Evolutionary conservation across 495 filamentous ascomycete species (phyloP).

Genomic region (Lasiosphaeria ovina): DNA sequence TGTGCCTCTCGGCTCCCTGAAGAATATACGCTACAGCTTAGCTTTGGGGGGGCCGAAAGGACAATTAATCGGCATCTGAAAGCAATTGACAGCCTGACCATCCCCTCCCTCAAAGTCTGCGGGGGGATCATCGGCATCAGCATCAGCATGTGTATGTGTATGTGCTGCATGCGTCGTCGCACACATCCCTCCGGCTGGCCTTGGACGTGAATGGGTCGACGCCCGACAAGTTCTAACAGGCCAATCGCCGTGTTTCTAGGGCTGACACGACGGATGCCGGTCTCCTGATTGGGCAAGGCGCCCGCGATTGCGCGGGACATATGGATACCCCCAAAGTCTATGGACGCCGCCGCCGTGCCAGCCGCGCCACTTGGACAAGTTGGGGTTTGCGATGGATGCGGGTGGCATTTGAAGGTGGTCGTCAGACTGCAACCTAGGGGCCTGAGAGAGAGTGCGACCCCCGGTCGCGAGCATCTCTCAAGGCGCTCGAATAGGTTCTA

Average conservation of each 20-base stretch:
- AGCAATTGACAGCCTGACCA: too few relatives aligned
- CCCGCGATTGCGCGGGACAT: background rate
- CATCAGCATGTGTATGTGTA: background rate
- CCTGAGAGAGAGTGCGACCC: background rate
- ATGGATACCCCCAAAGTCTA: background rate
- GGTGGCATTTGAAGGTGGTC: background rate
- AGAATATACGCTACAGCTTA: too few relatives aligned
- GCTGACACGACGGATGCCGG: constrained; percentile 4
- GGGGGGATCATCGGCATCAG: background rate
- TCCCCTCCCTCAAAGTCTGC: too few relatives aligned
- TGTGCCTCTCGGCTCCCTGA: too few relatives aligned
- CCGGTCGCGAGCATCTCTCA: background rate
- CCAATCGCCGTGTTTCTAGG: too few relatives aligned
- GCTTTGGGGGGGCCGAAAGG: too few relatives aligned
- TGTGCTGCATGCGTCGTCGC: too few relatives aligned
- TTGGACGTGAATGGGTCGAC: too few relatives aligned
- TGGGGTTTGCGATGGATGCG: background rate
- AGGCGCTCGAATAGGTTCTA: background rate
- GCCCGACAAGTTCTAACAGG: too few relatives aligned
- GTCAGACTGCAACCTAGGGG: background rate
- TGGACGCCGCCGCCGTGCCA: background rate
- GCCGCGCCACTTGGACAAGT: background rate
- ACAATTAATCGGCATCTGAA: too few relatives aligned
- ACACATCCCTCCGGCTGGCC: too few relatives aligned
- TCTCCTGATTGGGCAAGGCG: too few relatives aligned